Conservation (phyloP, 1,139 yeast species). For the Kurtzmaniella quercitrusa region DNA sequence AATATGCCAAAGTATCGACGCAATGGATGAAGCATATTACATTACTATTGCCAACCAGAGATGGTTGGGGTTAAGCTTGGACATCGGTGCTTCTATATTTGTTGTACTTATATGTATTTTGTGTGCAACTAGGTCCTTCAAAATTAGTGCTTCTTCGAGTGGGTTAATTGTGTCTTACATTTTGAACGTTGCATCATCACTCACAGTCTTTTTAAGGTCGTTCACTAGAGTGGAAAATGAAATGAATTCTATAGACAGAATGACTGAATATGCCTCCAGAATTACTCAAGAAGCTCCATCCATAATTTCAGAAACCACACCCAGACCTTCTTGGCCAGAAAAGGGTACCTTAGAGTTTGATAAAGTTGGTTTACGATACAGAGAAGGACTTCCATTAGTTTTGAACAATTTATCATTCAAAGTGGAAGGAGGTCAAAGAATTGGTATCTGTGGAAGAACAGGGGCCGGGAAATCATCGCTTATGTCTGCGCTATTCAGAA, state of each 20-base stretch:
- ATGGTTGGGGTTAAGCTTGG: conserved; percentile 26
- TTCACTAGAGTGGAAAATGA: conserved; percentile 27
- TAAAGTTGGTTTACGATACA: conserved; percentile 15
- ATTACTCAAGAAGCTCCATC: conserved; percentile 48
- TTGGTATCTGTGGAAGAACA: conserved; percentile 64
- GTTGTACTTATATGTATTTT: conserved; percentile 21
- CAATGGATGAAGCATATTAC: conserved; percentile 25
- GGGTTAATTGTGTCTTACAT: conserved; percentile 26
- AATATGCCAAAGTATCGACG: conserved; percentile 18
- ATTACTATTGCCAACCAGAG: conserved; percentile 22
- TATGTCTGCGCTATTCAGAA: conserved; percentile 52
- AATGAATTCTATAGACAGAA: conserved; percentile 28
- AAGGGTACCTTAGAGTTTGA: conserved; percentile 14
- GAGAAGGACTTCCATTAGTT: conserved; percentile 18
- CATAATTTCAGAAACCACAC: conserved; percentile 43
- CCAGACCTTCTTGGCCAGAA: conserved; percentile 30
- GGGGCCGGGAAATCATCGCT: conserved; percentile 66
- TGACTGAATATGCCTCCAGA: conserved; percentile 22
- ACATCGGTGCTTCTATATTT: conserved; percentile 18
- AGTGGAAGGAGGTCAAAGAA: conserved; percentile 36
- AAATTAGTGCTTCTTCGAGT: conserved; percentile 23
- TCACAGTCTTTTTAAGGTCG: conserved; percentile 22
- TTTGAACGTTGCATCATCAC: conserved; percentile 21
- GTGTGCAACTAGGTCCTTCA: conserved; percentile 22
- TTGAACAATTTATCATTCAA: conserved; percentile 23